Base-by-base conservation (phyloP, 108 stramenopile species). In the Asterionellopsis glacialis region DNA sequence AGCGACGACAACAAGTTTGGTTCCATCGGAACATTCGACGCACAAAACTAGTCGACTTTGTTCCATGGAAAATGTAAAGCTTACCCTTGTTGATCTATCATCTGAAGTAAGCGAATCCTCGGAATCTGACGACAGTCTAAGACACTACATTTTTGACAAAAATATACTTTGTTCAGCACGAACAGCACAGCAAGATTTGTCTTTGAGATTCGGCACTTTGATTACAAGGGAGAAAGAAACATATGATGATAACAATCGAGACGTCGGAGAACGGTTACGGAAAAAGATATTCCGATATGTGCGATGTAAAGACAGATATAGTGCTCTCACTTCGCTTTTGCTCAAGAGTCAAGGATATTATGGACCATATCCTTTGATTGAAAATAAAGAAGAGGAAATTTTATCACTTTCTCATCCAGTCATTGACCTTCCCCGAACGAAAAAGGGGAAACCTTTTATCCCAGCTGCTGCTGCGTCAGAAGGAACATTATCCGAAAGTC, bases 381-480 rank as follows among this genome's bases (percentile, higher is more conserved):
- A 33, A 33, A 33, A 33, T 33, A 7, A 2, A 7, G 7, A 33
- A 33, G 33, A 33, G 2, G 33, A 33, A 5, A 5, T 7, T 7
- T 7, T 7, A 60, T 16, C 4, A 23, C 41, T 16, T 39, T 52
- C 1, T 63, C 13, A 61, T 1, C 58, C 65, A 5, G 62, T 87
- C 42, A 74, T 81, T 14, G 61, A 78, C 16, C 57, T 92, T 11
- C 90, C 90, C 15, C 75, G 85, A 0, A 92, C 87, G 11, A 56
- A 67, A 39, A 58, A 77, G 65, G 67, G 72, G 42, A 86, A 86
- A 41, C 91, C 91, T 24, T 89, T 73, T 57, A 70, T 92, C 39
- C 91, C 90, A 11, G 0, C 59, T 16, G 28, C 47, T 19, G 26
- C 27, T 19, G 26, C 27, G 16, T 10, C 14, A 38, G 22, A 51